Evolutionary conservation across 2,329 filamentous ascomycete species (phyloP).

Genomic region (Allantophomopsis cytisporea): DNA sequence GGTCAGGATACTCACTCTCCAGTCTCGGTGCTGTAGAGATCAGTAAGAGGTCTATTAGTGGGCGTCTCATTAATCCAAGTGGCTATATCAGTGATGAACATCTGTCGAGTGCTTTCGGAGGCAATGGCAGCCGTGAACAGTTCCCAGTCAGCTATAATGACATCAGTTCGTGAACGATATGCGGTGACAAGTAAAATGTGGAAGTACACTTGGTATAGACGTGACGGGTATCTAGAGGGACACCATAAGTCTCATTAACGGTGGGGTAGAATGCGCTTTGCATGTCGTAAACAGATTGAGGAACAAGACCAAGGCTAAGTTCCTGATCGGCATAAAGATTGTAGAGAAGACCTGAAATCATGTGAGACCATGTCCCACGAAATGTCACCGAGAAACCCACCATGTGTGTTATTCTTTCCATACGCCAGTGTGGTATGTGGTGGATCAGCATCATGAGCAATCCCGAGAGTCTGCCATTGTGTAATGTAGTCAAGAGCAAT

Average conservation of each 20-base stretch:
- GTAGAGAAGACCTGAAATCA: slow-evolving; percentile 42
- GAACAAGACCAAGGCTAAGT: slow-evolving; percentile 65
- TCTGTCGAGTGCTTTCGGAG: slow-evolving; percentile 38
- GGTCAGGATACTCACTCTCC: slow-evolving; percentile 52
- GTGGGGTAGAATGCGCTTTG: slow-evolving; percentile 67
- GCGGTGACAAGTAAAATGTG: too few species aligned
- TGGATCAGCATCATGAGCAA: slow-evolving; percentile 46
- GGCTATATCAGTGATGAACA: slow-evolving; percentile 57
- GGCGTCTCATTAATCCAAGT: slow-evolving; percentile 63
- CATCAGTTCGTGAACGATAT: too few species aligned
- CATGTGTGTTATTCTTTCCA: slow-evolving; percentile 41
- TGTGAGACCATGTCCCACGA: not conserved
- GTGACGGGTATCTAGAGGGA: slow-evolving; percentile 71
- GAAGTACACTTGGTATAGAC: slow-evolving; percentile 57
- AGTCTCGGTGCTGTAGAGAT: slow-evolving; percentile 60
- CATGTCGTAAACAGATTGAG: slow-evolving; percentile 59
- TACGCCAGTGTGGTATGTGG: slow-evolving; percentile 70
- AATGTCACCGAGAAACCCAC: not conserved
- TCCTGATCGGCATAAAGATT: slow-evolving; percentile 72
- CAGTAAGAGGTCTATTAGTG: slow-evolving; percentile 59
- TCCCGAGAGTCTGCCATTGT: slow-evolving; percentile 58
- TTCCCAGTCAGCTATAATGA: slow-evolving; percentile 51
- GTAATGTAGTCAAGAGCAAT: slow-evolving; percentile 56
- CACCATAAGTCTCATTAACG: slow-evolving; percentile 61
- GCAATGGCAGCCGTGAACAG: slow-evolving; percentile 73